A percentile compares a stretch with the other conserved stretches of the same genome.
phyloP scores from a whole-genome alignment of 2,329 filamentous ascomycete species.

The Colletotrichum navitas region DNA sequence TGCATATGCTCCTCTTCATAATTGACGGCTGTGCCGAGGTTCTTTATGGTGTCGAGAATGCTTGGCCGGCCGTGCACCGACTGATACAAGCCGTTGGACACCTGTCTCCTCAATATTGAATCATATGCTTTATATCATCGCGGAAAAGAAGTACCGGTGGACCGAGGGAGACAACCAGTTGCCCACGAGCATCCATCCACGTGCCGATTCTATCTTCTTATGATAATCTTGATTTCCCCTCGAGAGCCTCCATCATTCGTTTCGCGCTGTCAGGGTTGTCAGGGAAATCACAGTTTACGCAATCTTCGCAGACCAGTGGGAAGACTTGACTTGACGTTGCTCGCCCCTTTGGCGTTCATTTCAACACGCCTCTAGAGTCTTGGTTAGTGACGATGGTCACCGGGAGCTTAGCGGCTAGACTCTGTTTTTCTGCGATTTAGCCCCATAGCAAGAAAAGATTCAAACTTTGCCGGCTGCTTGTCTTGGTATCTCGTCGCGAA shows the following conservation, averaged over 20 bases:
- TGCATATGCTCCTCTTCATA: too few species aligned
- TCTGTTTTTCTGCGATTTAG: background rate
- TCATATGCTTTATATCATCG: background rate
- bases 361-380: too few species aligned
- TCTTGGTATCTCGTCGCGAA: too few species aligned
- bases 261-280: background rate
- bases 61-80: background rate
- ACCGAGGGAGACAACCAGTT: background rate
- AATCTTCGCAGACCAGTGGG: background rate
- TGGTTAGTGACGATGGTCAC: background rate
- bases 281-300: background rate
- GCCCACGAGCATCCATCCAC: background rate
- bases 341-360: background rate
- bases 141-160: background rate
- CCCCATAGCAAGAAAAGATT: background rate
- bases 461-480: background rate
- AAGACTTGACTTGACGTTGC: background rate
- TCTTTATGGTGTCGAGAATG: too few species aligned
- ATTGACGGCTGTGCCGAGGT: too few species aligned
- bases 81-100: background rate
- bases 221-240: background rate
- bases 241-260: background rate
- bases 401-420: background rate
- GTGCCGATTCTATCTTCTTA: background rate
- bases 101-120: too few species aligned